Evolutionary conservation across 768 basidiomycete genomes (phyloP).

Genomic region (Neoboletus brunneissimus): DNA sequence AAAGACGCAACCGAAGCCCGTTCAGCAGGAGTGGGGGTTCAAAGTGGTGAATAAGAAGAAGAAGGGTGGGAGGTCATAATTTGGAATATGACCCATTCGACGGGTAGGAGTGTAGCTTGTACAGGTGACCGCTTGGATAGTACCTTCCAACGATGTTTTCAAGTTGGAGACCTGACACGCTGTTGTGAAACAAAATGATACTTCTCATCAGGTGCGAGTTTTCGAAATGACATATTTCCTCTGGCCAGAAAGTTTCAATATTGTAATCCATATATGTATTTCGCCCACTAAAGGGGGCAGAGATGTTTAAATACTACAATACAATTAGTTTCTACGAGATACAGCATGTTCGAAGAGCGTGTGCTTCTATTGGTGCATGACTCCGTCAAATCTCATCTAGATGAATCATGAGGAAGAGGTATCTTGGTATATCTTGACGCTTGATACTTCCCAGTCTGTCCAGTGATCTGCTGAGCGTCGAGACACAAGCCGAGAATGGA

Average conservation of each 20-base stretch:
- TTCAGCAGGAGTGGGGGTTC: slow-evolving; percentile 82
- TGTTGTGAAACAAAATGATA: not conserved
- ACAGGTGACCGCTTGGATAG: slow-evolving; percentile 25
- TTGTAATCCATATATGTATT: not conserved
- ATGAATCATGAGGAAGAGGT: slow-evolving; percentile 22
- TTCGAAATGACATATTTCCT: not conserved
- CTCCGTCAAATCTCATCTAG: slow-evolving; percentile 4
- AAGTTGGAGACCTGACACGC: not conserved
- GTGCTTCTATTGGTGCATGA: slow-evolving; percentile 13
- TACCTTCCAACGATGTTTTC: slow-evolving; percentile 6
- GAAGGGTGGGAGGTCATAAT: slow-evolving; percentile 63
- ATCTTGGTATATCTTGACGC: slow-evolving; percentile 69
- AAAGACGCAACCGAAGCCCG: slow-evolving; percentile 77
- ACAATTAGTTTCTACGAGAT: slow-evolving; percentile 24
- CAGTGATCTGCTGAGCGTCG: slow-evolving; percentile 1
- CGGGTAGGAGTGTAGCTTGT: slow-evolving; percentile 10
- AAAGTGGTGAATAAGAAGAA: slow-evolving; percentile 97
- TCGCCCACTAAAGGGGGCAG: not conserved
- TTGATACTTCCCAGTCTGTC: slow-evolving; percentile 79
- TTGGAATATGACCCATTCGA: not conserved
- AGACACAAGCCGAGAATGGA: slow-evolving; percentile 1
- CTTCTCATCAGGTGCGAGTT: not conserved
- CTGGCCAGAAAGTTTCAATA: not conserved
- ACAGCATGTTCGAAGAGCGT: slow-evolving; percentile 7
- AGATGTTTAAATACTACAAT: slow-evolving; percentile 16